Base-by-base conservation (phyloP, 179 eudicot genomes). In the Pouteria campechiana region DNA sequence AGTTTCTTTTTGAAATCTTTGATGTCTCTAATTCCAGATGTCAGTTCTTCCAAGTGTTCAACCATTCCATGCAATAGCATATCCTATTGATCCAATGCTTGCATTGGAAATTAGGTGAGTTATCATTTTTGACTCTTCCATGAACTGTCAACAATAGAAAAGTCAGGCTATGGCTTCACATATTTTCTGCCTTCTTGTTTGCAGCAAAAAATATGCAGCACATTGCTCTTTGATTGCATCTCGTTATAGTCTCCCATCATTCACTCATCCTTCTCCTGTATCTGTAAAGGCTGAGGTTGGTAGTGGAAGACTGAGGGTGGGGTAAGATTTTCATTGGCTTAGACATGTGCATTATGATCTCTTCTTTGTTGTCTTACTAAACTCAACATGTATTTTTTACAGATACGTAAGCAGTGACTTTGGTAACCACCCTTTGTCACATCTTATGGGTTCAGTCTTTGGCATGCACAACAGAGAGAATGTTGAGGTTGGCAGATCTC, bases 351-450 rank as follows among this genome's bases (percentile, higher is more conserved):
- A 4, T 17, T 5, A 6, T 31, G 11, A 8, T 3, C 10, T 6
- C 13, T 15, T 5, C 32, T 32, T 10, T n/a, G 32, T 10, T 43
- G 47, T 40, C 41, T 31, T 14, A 29, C 17, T 24, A 20, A 20
- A 21, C 6, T 7, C 18, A 33, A 17, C 19, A 35, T 38, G 48
- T 46, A 24, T 61, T 48, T 52, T 16, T 61, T 50, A 24, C 79
- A 92, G 99, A 47, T 92, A 92, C 64, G 96, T 92, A 35, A 92
- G 99, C 83, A 87, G 99, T 63, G 99, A 92, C 66, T 92, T 92
- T 60, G 96, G 99, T 25, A 87, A 92, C 55, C 99, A 92, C 57
- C 99, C 99, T 14, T 62, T 87, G 5, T 92, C 96, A 21, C 99
- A 92, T 65, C 78, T 92, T 52, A 92, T 92, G 99, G 96, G 96